Evolutionary conservation across 768 basidiomycete species (phyloP).

Genomic region (Termitomyces sp.): DNA sequence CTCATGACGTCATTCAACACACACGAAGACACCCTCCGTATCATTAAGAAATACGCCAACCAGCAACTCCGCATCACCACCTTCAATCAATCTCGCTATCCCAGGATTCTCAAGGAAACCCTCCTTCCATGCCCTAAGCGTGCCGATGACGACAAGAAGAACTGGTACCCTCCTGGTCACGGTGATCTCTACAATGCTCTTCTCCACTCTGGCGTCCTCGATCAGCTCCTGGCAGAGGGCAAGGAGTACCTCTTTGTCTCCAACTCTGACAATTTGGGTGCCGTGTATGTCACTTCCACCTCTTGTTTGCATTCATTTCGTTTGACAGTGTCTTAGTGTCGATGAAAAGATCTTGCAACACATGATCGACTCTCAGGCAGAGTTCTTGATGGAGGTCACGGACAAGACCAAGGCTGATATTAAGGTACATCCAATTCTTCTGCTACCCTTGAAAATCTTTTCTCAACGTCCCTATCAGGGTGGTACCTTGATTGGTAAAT

Average conservation of each 20-base stretch:
- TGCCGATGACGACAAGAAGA: slow-evolving; percentile 77
- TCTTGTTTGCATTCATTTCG: background rate
- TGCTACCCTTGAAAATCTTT: background rate
- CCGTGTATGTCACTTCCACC: slow-evolving; percentile 51
- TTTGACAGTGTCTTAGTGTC: slow-evolving; percentile 38
- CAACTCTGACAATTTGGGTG: slow-evolving; percentile 96
- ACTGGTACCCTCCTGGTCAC: slow-evolving; percentile 98
- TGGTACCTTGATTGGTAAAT: slow-evolving; percentile 71
- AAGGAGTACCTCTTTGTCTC: slow-evolving; percentile 98
- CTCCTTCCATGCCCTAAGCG: slow-evolving; percentile 78
- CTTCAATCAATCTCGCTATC: slow-evolving; percentile 94
- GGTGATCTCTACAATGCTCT: slow-evolving; percentile 95
- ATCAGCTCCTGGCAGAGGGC: slow-evolving; percentile 83
- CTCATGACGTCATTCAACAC: slow-evolving; percentile 99
- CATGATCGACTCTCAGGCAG: slow-evolving; percentile 76
- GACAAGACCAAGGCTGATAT: slow-evolving; percentile 93
- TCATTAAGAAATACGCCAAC: slow-evolving; percentile 95
- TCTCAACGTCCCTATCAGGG: slow-evolving; percentile 33
- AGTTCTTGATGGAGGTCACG: slow-evolving; percentile 94
- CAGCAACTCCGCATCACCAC: slow-evolving; percentile 90
- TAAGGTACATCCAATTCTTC: slow-evolving; percentile 20
- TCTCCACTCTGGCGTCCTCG: slow-evolving; percentile 84
- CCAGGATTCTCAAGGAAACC: slow-evolving; percentile 86
- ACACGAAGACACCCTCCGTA: slow-evolving; percentile 90
- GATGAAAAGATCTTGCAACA: slow-evolving; percentile 81